Evolutionary conservation across 139 green algal species (phyloP).

Genomic region (Chlorella sp.): DNA sequence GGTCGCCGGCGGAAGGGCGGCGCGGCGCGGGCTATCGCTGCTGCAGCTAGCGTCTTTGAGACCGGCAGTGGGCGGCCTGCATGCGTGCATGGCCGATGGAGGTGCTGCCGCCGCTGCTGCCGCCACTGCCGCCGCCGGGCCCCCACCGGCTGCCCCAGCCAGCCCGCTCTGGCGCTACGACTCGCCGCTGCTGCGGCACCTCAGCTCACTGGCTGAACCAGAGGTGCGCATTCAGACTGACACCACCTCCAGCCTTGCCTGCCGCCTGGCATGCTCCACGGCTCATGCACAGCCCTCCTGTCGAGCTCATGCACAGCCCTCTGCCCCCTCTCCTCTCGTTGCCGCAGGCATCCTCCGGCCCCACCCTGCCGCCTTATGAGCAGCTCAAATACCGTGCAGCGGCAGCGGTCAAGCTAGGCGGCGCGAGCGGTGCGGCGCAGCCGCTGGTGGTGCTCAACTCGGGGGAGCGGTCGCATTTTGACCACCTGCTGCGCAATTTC

Average conservation of each 20-base stretch:
- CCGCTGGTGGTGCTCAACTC: slow-evolving; percentile 51
- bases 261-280: too few relatives aligned
- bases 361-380: slow-evolving; percentile 22
- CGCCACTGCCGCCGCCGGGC: not conserved
- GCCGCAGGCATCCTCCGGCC: not conserved
- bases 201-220: not conserved
- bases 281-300: too few relatives aligned
- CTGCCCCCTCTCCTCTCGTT: not conserved
- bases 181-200: slow-evolving; percentile 33
- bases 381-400: slow-evolving; percentile 7
- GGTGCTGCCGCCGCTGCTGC: not conserved
- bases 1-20: not conserved
- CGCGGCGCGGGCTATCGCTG: not conserved
- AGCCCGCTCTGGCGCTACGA: slow-evolving; percentile 8
- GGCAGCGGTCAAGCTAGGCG: not conserved
- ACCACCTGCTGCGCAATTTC: slow-evolving; percentile 41
- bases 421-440: slow-evolving; percentile 4
- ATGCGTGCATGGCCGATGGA: not conserved
- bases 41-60: not conserved
- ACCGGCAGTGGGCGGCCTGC: not conserved
- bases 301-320: too few relatives aligned
- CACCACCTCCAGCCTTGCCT: not conserved
- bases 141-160: not conserved
- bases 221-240: not conserved
- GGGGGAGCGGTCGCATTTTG: slow-evolving; percentile 33